Percentiles rank a stretch among this genome's conserved stretches.
These are phyloP conservation scores for Calonectria honghensis DNA, from an alignment of 2,329 filamentous ascomycete genomes.

Conservation along the genomic window DNA sequence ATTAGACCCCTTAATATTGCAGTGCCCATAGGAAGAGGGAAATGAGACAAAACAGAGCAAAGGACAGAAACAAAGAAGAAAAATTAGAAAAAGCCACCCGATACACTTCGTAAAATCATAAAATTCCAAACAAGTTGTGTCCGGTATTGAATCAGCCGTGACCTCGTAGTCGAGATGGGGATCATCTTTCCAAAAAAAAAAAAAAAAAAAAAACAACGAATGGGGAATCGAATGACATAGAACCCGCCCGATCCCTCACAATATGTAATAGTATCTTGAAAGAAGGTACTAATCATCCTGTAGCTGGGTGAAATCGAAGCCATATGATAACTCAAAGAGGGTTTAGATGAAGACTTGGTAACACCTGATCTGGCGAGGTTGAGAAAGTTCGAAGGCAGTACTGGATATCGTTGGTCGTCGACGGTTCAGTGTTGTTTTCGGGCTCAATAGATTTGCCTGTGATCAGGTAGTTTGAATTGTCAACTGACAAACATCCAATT, in stretches of 20 bases:
- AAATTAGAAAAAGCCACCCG: background rate
- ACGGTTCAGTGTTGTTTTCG: background rate
- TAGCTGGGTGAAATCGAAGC: background rate
- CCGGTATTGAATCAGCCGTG: constrained; percentile 1
- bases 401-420: background rate
- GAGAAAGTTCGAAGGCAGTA: background rate
- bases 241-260: background rate
- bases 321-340: background rate
- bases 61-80: background rate
- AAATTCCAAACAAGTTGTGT: constrained; percentile 11
- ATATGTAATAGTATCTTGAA: background rate
- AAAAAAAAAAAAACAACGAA: background rate
- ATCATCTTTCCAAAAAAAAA: background rate
- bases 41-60: background rate
- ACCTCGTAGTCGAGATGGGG: background rate
- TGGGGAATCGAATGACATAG: background rate
- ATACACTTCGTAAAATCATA: constrained; percentile 26
- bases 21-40: background rate
- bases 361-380: background rate
- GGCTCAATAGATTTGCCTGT: background rate
- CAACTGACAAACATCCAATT: background rate
- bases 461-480: background rate
- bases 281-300: background rate
- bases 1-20: background rate
- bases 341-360: background rate